These are phyloP conservation scores for Blastobotrys muscicola DNA, from an alignment of 805 yeast species.

Conservation along the genomic window DNA sequence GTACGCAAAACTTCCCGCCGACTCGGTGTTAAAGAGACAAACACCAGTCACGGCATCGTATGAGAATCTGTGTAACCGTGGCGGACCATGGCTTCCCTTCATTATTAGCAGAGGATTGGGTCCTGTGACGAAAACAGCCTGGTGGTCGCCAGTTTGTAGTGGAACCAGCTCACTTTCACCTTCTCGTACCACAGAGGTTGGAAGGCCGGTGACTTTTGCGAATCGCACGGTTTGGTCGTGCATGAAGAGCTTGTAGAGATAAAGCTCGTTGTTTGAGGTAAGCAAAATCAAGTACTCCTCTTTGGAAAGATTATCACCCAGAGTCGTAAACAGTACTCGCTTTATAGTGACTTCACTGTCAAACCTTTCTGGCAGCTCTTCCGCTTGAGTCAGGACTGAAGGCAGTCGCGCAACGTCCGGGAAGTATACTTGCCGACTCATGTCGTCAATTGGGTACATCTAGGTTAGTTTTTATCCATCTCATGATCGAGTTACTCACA, in stretches of 20 bases:
- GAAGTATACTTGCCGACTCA: not conserved
- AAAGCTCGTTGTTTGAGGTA: slow-evolving; percentile 74
- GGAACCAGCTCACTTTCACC: slow-evolving; percentile 50
- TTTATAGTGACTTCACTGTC: not conserved
- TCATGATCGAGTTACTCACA: not conserved
- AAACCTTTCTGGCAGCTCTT: not conserved
- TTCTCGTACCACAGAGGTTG: not conserved
- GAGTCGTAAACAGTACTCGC: slow-evolving; percentile 45
- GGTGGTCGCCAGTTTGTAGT: slow-evolving; percentile 47
- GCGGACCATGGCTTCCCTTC: slow-evolving; percentile 54
- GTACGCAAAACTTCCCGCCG: slow-evolving; percentile 49
- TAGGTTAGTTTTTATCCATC: not conserved
- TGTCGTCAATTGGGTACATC: slow-evolving; percentile 1
- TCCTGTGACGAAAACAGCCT: slow-evolving; percentile 62
- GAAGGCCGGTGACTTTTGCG: slow-evolving; percentile 38
- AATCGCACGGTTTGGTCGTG: slow-evolving; percentile 32
- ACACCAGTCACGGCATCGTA: slow-evolving; percentile 40
- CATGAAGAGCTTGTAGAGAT: slow-evolving; percentile 50
- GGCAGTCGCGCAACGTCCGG: not conserved
- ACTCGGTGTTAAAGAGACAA: slow-evolving; percentile 39
- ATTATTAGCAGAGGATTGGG: slow-evolving; percentile 57
- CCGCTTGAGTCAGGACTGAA: not conserved
- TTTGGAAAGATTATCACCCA: slow-evolving; percentile 49
- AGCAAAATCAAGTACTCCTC: slow-evolving; percentile 61
- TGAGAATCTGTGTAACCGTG: slow-evolving; percentile 59